Evolutionary conservation across 441 rosid genomes (phyloP).

Genomic region (Arabidopsis hybrid): DNA sequence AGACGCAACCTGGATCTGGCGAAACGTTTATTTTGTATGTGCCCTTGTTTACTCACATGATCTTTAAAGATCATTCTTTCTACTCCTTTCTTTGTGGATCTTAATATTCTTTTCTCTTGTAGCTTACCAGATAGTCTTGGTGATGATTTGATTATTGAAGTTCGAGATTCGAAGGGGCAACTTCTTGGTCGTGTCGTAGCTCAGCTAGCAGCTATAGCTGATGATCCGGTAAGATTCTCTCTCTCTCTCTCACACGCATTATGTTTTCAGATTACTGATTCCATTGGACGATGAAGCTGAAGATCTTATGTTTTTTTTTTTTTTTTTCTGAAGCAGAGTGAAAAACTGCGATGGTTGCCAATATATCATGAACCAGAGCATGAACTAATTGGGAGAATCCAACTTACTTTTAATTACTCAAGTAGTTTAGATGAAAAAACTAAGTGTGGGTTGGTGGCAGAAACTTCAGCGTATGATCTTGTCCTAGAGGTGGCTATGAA

Average conservation of each 20-base stretch:
- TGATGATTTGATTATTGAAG: conserved; percentile 83
- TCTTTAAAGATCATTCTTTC: conserved; percentile 15
- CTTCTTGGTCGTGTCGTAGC: conserved; percentile 77
- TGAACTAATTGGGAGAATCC: conserved; percentile 83
- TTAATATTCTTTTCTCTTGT: conserved; percentile 36
- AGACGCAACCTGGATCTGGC: conserved; percentile 85
- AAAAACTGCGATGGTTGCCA: conserved; percentile 95
- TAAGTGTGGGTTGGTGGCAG: conserved; percentile 93
- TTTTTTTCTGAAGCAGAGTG: conserved; percentile 53
- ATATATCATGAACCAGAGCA: conserved; percentile 91
- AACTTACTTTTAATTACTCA: conserved; percentile 74
- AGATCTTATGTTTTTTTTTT: conserved; percentile 29
- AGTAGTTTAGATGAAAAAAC: conserved; percentile 75
- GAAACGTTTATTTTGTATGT: conserved; percentile 89
- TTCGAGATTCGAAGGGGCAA: conserved; percentile 85
- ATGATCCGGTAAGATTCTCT: conserved; percentile 66
- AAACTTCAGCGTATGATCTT: conserved; percentile 95
- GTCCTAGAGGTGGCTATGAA: conserved; percentile 95
- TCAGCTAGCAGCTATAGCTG: conserved; percentile 86
- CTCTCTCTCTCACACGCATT: conserved; percentile 9
- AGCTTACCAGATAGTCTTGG: conserved; percentile 91
- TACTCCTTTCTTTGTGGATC: conserved; percentile 24
- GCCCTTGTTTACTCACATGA: conserved; percentile 25
- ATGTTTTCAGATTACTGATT: conserved; percentile 25
- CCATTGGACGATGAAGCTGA: conserved; percentile 26